Evolutionary conservation across 371 early-diverging fungal species (phyloP), one percentile per base, ranked within the genome.

Genomic region (Mortierella sp.): DNA sequence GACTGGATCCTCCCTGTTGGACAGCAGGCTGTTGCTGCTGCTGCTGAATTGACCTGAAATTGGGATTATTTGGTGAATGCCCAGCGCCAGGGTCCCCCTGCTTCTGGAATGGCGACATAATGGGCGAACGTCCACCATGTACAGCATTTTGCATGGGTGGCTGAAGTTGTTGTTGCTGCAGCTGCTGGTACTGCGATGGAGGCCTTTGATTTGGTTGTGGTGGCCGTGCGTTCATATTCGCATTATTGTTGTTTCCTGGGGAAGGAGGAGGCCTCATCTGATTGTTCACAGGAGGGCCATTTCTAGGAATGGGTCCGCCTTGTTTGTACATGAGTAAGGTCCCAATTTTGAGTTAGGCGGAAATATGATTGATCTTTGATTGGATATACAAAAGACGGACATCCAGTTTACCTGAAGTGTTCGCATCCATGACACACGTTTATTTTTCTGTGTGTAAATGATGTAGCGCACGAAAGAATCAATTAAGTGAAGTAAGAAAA

Each of bases 201-300:
- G 78, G 79, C 47, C 73, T 57, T 28, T 66, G 70, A 34, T 65
- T 68, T 10, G 70, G 66, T 45, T 66, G 32, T 37, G 69, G 64
- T 57, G 79, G 79, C 0, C 79, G 73, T 45, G 55, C 61, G 23
- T 64, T 69, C 51, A 64, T 23, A 60, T 67, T 66, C 60, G 63
- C n/a, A n/a, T n/a, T 54, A 34, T n/a, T 40, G 29, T 47, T 68
- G 55, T 70, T 69, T 28, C 76, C 76, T n/a, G 71, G 67, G 5
- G 76, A 61, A 29, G 70, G 70, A 12, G 66, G 64, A 54, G 77
- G 77, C 47, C 77, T 68, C 68, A 68, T 72, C 57, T 62, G 72
- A 29, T 56, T 70, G 64, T 68, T 68, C 32, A 55, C 61, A 58
- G 72, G 77, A 40, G 72, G 61, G 32, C 74, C 70, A 26, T 57